phyloP scores from a whole-genome alignment of 495 filamentous ascomycete species.

The Neurospora sp. region DNA sequence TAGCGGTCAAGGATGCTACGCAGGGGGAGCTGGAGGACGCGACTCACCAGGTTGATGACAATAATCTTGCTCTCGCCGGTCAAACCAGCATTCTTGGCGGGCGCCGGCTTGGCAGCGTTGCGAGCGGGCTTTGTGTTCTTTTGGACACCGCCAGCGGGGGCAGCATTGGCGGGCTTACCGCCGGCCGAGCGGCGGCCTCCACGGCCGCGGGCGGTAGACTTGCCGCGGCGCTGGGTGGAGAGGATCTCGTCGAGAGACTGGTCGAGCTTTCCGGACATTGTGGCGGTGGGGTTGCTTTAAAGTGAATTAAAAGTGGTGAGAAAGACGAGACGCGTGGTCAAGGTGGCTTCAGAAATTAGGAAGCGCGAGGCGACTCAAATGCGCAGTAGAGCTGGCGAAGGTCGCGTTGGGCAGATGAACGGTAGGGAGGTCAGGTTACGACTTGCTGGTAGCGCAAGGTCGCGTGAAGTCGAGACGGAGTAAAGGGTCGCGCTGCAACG shows the following conservation, averaged over 20 bases:
- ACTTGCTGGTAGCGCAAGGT: conserved; percentile 1
- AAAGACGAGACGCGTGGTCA: background rate
- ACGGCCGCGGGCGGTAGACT: conserved; percentile 37
- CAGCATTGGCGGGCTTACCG: conserved; percentile 38
- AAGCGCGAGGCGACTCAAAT: background rate
- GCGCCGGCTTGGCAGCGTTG: conserved; percentile 47
- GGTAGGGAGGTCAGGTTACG: conserved; percentile 3
- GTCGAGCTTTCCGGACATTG: conserved; percentile 89
- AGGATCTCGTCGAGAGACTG: conserved; percentile 94
- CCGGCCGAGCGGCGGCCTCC: conserved; percentile 44
- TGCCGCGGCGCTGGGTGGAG: conserved; percentile 50
- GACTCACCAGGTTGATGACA: conserved; percentile 90
- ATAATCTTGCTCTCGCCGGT: conserved; percentile 85
- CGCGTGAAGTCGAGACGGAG: conserved; percentile 12
- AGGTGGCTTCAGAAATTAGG: background rate
- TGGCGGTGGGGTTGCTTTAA: conserved; percentile 23
- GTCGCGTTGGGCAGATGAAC: conserved; percentile 1
- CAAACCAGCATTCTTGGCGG: conserved; percentile 46
- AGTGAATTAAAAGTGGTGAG: conserved; percentile 12
- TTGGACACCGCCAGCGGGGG: conserved; percentile 78
- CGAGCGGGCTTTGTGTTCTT: conserved; percentile 62
- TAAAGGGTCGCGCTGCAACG: background rate
- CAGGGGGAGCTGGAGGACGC: background rate
- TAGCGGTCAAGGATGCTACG: conserved; percentile 29
- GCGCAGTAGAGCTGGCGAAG: background rate